phyloP scores from a whole-genome alignment of 176 grass and related monocot species.

The Thinopyrum elongatum region DNA sequence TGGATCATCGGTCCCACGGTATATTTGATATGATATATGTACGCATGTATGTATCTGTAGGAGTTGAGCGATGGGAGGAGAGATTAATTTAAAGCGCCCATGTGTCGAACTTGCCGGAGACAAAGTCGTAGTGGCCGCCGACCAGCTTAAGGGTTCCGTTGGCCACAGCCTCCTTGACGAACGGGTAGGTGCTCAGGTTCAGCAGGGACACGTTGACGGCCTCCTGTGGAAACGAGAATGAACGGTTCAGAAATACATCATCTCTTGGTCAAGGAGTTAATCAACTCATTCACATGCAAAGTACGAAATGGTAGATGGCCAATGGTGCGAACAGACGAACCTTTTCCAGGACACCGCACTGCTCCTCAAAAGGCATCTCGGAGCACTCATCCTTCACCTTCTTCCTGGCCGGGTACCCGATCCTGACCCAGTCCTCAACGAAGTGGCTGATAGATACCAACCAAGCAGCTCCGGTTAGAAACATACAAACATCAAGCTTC shows the following conservation, averaged over 20 bases:
- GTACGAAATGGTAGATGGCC: neutral
- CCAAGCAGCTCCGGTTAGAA: neutral
- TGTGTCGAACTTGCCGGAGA: conserved; percentile 61
- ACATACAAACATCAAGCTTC: neutral
- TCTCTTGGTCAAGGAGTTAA: neutral
- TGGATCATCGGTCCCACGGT: neutral
- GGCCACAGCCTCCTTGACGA: conserved; percentile 44
- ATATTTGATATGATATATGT: neutral
- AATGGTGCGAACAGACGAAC: conserved; percentile 1
- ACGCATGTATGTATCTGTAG: neutral
- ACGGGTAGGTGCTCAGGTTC: conserved; percentile 69
- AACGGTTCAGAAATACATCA: conserved; percentile 39
- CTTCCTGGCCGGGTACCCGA: conserved; percentile 49
- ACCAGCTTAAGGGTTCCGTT: conserved; percentile 63
- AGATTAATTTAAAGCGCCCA: conserved; percentile 34
- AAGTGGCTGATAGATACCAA: conserved; percentile 51
- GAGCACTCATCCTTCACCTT: conserved; percentile 44
- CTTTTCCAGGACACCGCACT: conserved; percentile 71
- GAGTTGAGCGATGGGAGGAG: neutral
- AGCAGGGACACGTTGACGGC: conserved; percentile 60
- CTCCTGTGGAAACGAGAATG: conserved; percentile 35
- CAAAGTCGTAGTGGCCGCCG: conserved; percentile 73
- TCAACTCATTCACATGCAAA: neutral
- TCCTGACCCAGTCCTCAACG: conserved; percentile 91
- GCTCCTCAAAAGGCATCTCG: conserved; percentile 33